Evolutionary conservation across 108 stramenopile species (phyloP), one percentile per base, ranked within the genome.

Genomic region (Discostella pseudostelligera): DNA sequence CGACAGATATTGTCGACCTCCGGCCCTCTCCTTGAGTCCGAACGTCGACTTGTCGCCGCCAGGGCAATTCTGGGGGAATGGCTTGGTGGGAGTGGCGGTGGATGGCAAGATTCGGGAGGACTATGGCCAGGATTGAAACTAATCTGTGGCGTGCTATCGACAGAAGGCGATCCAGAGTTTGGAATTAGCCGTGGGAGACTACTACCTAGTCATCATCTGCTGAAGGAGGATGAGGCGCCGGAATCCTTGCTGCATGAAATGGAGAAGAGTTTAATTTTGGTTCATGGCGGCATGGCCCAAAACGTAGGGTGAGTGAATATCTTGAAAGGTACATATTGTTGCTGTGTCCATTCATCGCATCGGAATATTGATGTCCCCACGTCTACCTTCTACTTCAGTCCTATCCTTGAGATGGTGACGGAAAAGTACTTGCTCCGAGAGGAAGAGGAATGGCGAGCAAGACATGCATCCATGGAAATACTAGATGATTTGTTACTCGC

Each of bases 41-140:
- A 85, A 39, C 60, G 84, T 25, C 72, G 84, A 13, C 69, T 82
- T 42, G 84, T 82, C 1, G 84, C 84, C 2, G 84, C 84, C 0
- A 44, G 84, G 26, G 84, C 84, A 4, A 85, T 85, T 19, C 65
- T 85, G n/a, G 84, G 84, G 8, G 84, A 85, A 69, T 85, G 84
- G 84, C 53, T 85, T 45, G 84, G 84, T n/a, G 84, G 84, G 13
- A 74, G 71, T 49, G 84, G 84, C 40, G 84, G 84, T 6, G 84
- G 84, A 44, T 85, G 84, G 84, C 84, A 85, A 19, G 80, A 63
- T 22, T 72, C 69, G 16, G 83, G 83, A 22, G 83, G 80, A 14
- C n/a, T 85, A 11, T 85, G 84, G 84, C 84, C 84, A 0, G 84
- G 84, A 1, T 70, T 82, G 49, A 85, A 85, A 42, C 62, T 85